Evolutionary conservation across 164 flowering plant species (phyloP).

Genomic region (Sedum album): DNA sequence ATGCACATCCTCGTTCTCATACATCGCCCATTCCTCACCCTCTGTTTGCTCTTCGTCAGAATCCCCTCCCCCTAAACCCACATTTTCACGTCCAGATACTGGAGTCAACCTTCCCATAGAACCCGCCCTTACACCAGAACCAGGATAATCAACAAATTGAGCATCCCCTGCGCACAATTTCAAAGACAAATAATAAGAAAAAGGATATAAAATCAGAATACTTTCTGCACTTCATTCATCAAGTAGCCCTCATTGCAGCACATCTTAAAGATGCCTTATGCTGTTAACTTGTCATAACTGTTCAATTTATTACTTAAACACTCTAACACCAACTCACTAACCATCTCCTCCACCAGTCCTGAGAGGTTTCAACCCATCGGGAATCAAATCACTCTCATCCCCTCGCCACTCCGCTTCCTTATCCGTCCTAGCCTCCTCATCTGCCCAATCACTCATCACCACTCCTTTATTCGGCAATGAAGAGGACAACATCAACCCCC

Average conservation of each 20-base stretch:
- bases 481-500: conserved; percentile 21
- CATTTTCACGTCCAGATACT: conserved; percentile 27
- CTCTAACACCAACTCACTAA: conserved; percentile 13
- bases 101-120: conserved; percentile 38
- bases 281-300: too few relatives aligned
- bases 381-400: conserved; percentile 19
- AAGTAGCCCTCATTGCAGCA: too few relatives aligned
- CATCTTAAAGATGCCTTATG: too few relatives aligned
- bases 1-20: neutral
- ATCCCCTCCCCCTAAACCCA: conserved; percentile 35
- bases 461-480: conserved; percentile 38
- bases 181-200: neutral
- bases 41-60: conserved; percentile 50
- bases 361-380: conserved; percentile 31
- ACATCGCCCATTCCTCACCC: conserved; percentile 21
- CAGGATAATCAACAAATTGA: conserved; percentile 18
- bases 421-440: conserved; percentile 19
- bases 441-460: conserved; percentile 21
- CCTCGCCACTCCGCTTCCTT: conserved; percentile 2
- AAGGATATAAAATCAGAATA: too few relatives aligned
- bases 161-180: conserved; percentile 36
- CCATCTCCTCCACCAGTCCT: conserved; percentile 27
- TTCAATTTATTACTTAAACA: too few relatives aligned
- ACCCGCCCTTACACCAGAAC: conserved; percentile 24
- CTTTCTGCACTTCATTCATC: neutral